Conservation (phyloP, 768 basidiomycete genomes). For the Pleurotus ostreatus region DNA sequence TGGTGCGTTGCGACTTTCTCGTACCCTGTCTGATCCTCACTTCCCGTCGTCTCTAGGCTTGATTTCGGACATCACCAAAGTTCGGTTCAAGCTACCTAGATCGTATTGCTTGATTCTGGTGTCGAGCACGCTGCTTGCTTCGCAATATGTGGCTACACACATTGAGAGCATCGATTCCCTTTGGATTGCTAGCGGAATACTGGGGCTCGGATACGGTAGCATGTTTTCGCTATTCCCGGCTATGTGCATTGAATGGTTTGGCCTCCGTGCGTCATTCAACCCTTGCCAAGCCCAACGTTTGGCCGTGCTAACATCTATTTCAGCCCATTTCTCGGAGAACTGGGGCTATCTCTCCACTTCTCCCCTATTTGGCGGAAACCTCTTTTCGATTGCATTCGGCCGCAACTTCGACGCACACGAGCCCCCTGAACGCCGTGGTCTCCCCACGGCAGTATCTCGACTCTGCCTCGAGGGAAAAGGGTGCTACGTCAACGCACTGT, state of each 20-base stretch:
- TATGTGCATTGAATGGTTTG: slow-evolving; percentile 87
- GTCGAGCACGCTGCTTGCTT: slow-evolving; percentile 61
- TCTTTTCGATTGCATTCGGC: slow-evolving; percentile 85
- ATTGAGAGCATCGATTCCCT: slow-evolving; percentile 57
- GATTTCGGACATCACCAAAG: slow-evolving; percentile 63
- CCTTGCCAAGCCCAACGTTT: background rate
- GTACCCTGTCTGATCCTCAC: background rate
- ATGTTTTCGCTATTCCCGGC: slow-evolving; percentile 70
- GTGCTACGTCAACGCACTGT: slow-evolving; percentile 59
- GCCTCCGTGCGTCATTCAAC: slow-evolving; percentile 54
- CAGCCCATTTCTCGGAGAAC: slow-evolving; percentile 79
- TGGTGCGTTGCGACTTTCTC: slow-evolving; percentile 35
- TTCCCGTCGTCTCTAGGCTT: slow-evolving; percentile 39
- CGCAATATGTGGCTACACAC: slow-evolving; percentile 57
- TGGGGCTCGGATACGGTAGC: slow-evolving; percentile 72
- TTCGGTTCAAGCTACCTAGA: slow-evolving; percentile 53
- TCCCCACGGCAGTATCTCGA: background rate
- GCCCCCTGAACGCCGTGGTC: background rate
- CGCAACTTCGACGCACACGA: slow-evolving; percentile 74
- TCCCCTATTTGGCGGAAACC: slow-evolving; percentile 74
- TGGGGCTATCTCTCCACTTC: slow-evolving; percentile 78
- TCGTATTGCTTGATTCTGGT: slow-evolving; percentile 70
- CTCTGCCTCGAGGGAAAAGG: slow-evolving; percentile 49
- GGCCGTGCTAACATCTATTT: no score
- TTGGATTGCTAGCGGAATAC: slow-evolving; percentile 56